These are phyloP conservation scores for Didymella pinodella DNA, from an alignment of 2,329 filamentous ascomycete species.

Conservation along the genomic window DNA sequence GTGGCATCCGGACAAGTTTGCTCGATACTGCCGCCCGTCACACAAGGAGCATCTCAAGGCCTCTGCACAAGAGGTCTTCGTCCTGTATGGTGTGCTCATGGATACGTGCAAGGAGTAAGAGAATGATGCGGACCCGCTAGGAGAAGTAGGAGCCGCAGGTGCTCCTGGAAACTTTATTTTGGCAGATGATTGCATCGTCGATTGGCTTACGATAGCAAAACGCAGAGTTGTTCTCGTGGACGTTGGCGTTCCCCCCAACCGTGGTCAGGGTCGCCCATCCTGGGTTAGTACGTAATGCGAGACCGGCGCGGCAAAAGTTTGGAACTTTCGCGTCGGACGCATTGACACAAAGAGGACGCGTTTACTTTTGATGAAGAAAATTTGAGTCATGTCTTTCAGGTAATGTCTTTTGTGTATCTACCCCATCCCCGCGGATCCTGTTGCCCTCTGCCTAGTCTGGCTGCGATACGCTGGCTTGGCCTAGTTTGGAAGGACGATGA, in stretches of 20 bases:
- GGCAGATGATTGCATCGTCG: neutral
- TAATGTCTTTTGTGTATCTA: conserved; percentile 16
- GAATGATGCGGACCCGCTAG: neutral
- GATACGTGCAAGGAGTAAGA: conserved; percentile 18
- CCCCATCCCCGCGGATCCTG: conserved; percentile 21
- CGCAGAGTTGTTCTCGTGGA: neutral
- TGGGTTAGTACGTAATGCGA: conserved; percentile 34
- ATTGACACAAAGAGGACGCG: conserved; percentile 20
- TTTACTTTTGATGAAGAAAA: conserved; percentile 13
- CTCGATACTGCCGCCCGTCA: conserved; percentile 34
- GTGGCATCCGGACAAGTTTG: conserved; percentile 49
- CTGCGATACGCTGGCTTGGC: conserved; percentile 36
- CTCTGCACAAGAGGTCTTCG: conserved; percentile 40
- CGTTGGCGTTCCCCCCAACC: neutral
- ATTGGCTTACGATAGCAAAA: conserved; percentile 1
- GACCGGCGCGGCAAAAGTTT: conserved; percentile 30
- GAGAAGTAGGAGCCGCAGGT: neutral
- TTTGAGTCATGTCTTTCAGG: conserved; percentile 22
- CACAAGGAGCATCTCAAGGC: conserved; percentile 32
- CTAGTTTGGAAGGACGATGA: conserved; percentile 30
- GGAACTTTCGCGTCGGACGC: conserved; percentile 37
- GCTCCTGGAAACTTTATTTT: neutral
- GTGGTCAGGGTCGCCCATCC: conserved; percentile 3
- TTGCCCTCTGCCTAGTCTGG: conserved; percentile 34
- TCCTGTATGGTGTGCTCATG: conserved; percentile 42